These are phyloP conservation scores for Cryptococcus amylolentus DNA, from an alignment of 1,284 basidiomycete species.

Conservation along the genomic window DNA sequence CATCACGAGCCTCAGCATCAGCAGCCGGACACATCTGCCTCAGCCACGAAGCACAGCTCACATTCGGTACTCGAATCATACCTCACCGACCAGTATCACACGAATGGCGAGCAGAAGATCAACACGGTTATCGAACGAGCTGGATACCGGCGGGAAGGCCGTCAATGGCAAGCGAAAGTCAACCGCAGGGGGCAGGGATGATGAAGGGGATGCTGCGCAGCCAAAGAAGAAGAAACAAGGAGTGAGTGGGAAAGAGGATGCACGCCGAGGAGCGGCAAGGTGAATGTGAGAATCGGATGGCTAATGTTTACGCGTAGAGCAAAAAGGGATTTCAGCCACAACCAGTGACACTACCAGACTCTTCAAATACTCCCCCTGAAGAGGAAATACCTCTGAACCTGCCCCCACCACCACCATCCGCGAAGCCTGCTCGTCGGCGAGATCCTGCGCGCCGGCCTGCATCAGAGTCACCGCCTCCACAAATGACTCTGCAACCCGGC, in stretches of 20 bases:
- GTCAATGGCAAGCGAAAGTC: conserved; percentile 17
- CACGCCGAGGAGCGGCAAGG: neutral
- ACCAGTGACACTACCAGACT: conserved; percentile 24
- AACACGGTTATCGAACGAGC: conserved; percentile 1
- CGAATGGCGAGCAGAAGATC: conserved; percentile 6
- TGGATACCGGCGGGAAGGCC: conserved; percentile 7
- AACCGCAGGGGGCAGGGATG: conserved; percentile 4
- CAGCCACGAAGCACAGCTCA: too few species aligned
- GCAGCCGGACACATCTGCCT: too few species aligned
- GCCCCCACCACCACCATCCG: conserved; percentile 42
- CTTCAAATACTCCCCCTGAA: conserved; percentile 31
- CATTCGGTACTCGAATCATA: too few species aligned
- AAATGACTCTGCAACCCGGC: neutral
- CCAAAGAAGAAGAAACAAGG: conserved; percentile 23
- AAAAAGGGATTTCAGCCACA: conserved; percentile 36
- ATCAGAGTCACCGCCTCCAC: conserved; percentile 20
- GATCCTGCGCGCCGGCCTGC: conserved; percentile 28
- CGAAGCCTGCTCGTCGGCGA: conserved; percentile 37
- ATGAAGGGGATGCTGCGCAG: conserved; percentile 10
- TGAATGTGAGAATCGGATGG: neutral
- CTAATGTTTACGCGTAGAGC: neutral
- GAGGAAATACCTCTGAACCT: conserved; percentile 20
- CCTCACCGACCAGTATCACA: neutral
- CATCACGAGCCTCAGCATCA: too few species aligned
- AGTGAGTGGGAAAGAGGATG: conserved; percentile 11